Base-by-base conservation (phyloP, 2,329 filamentous ascomycete genomes). In the Talaromyces sp. region DNA sequence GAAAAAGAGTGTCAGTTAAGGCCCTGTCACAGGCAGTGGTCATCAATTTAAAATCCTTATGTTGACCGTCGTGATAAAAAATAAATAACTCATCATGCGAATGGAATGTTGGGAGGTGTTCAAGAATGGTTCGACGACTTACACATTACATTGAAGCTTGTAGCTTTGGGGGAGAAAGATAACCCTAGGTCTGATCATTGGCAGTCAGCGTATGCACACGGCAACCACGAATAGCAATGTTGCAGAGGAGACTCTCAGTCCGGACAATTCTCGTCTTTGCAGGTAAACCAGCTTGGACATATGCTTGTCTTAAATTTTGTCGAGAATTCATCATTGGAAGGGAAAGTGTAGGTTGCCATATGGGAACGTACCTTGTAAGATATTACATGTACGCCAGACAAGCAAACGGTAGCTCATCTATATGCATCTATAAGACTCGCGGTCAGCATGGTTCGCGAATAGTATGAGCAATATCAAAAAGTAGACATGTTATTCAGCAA, bases 291-390 rank as follows among this genome's bases (percentile, higher is more conserved):
- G 88, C 92, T 96, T 89, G 85, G 92, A 96, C 92, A 96, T 96
- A 96, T 96, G 92, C 92, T 96, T 96, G 92, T 96, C 92, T 87
- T 88, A 89, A 81, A 79, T 83, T 86, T 85, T 86, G 89, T 92
- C 87, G 80, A 59, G 56, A 59, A 84, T 85, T 95, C 91, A 95
- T 95, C 92, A 95, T 88, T 74, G 72, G 67, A 69, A 68, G 68
- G 61, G 47, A 64, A 64, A 67, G 61, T 43, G 63, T 72, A 65
- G 25, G 22, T 36, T 49, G 71, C 67, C 66, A 70, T 63, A 58
- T 68, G 66, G 64, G 59, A 63, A 76, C 73, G 69, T 74, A 77
- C 71, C 72, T 31, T 29, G 11, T 34, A 15, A 36, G 29, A 19
- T 25, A 25, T 36, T 22, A 36, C 53, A 25, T 25, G n/a, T 36